Conservation (phyloP, 192 early-diverging fungal species). For the Podila epicladia region DNA sequence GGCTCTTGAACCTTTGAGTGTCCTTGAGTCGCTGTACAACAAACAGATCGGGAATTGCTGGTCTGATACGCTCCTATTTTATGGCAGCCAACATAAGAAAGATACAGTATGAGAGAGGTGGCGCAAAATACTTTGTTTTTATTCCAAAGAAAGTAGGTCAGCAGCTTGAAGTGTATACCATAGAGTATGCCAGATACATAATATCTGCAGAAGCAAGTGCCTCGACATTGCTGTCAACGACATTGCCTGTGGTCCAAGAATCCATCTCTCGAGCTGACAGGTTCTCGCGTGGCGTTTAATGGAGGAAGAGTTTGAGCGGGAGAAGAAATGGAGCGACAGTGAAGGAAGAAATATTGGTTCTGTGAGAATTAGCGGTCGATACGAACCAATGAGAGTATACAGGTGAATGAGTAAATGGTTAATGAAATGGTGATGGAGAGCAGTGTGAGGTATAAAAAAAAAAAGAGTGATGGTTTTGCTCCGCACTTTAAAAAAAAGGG, state of each 20-base stretch:
- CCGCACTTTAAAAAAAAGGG: neutral
- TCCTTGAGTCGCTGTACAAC: slow-evolving; percentile 41
- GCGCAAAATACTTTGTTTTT: no score
- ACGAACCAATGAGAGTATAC: neutral
- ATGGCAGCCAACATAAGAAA: no score
- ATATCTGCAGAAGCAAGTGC: slow-evolving; percentile 27
- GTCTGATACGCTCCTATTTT: slow-evolving; percentile 36
- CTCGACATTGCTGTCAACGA: slow-evolving; percentile 16
- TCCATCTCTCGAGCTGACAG: slow-evolving; percentile 13
- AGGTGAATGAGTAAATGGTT: neutral
- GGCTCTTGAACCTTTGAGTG: slow-evolving; percentile 24
- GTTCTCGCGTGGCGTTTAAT: neutral
- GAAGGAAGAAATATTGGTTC: neutral
- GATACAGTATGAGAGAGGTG: no score
- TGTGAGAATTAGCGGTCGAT: neutral
- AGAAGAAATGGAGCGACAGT: no score
- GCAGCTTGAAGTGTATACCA: slow-evolving; percentile 1
- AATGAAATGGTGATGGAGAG: neutral
- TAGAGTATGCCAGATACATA: slow-evolving; percentile 22
- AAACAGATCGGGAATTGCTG: slow-evolving; percentile 20
- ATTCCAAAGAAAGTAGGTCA: neutral
- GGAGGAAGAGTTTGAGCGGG: neutral
- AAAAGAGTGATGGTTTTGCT: neutral
- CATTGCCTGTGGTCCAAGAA: slow-evolving; percentile 7
- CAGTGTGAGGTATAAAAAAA: neutral